These are phyloP conservation scores for Schizonepeta tenuifolia DNA, from an alignment of 257 asterid genomes.

Conservation along the genomic window DNA sequence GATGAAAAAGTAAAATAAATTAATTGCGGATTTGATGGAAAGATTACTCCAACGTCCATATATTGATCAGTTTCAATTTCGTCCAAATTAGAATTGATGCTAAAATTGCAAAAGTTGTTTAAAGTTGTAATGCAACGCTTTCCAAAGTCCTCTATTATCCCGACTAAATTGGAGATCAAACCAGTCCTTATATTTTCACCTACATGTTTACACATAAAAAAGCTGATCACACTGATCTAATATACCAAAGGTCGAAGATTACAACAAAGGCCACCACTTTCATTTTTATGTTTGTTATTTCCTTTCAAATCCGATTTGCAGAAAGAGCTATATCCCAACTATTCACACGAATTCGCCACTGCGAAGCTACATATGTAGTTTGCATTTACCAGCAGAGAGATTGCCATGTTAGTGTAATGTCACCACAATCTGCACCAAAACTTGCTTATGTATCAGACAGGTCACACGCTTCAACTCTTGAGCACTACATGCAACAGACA, in stretches of 20 bases:
- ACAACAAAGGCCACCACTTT: neutral
- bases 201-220: neutral
- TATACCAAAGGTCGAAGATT: neutral
- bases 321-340: neutral
- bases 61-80: too few relatives aligned
- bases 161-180: too few relatives aligned
- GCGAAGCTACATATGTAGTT: neutral
- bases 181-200: neutral
- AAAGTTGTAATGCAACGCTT: too few relatives aligned
- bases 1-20: too few relatives aligned
- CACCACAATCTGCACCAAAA: slow-evolving; percentile 15
- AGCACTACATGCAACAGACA: neutral
- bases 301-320: neutral
- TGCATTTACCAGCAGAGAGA: neutral
- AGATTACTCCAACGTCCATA: neutral
- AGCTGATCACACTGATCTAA: neutral
- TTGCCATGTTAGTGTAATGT: neutral
- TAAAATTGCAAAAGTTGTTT: too few relatives aligned
- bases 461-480: neutral
- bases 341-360: neutral
- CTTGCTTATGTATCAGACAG: neutral
- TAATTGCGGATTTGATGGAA: too few relatives aligned
- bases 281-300: neutral
- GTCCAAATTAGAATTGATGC: too few relatives aligned
- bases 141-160: too few relatives aligned